Base-by-base conservation (phyloP, 192 early-diverging fungal genomes). In the Kickxella alabastrina region DNA sequence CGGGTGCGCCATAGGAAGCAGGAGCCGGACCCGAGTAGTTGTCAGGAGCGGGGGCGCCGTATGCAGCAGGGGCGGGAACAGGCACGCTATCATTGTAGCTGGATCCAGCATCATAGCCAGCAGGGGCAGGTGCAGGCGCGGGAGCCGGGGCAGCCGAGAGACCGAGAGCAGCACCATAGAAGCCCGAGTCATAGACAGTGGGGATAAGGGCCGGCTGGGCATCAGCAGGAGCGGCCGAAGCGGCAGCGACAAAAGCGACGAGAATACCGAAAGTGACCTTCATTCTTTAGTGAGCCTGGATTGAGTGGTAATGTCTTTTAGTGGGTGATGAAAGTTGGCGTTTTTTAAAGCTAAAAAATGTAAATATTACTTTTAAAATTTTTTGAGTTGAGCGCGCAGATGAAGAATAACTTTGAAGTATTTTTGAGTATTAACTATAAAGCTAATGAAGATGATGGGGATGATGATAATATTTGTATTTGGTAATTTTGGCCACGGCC, bases 181-280 rank as follows among this genome's bases (percentile, higher is more conserved):
- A 44, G 28, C 19, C 55, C 24, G 40, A 22, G 19, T 57, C 45
- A 18, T 25, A 7, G n/a, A 37, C 42, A 36, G 43, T 57, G 54
- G 41, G 19, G 13, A 36, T 19, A 22, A 35, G 36, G 17, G 54
- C 29, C 9, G 44, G 34, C 52, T 72, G 56, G 10, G 54, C 43
- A 25, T 72, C 68, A 27, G 68, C 68, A 17, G 68, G 68, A 12
- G 68, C 68, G 17, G 68, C 68, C 13, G 61, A 54, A 17, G 62
- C 53, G 8, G 68, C 68, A 18, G 62, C 49, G 32, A 49, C 57
- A 43, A 64, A 57, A 26, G 62, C 62, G 50, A 65, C 34, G 51
- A 72, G 61, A 23, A 64, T 31, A 24, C 68, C 68, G 54, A 72
- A 56, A 26, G 68, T 63, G 37, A 60, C 68, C 68, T 72, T 72